Percentiles rank a stretch among this genome's conserved stretches.
phyloP scores from a whole-genome alignment of 2,329 filamentous ascomycete genomes.

The Hymenoscyphus repandus region DNA sequence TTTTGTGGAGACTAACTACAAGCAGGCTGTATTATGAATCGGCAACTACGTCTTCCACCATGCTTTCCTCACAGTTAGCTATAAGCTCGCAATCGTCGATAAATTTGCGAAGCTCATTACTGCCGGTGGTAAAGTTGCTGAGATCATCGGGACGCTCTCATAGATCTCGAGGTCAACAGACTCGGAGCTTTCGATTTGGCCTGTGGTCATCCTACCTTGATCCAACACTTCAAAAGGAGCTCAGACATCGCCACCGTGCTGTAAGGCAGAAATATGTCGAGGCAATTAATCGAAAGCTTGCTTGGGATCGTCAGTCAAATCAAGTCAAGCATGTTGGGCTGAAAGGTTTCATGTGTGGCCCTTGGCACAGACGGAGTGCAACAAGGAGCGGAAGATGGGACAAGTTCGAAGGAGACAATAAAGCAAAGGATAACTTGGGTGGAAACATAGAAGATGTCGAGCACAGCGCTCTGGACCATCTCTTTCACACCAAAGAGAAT shows the following conservation, averaged over 20 bases:
- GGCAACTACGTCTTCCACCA: constrained; percentile 14
- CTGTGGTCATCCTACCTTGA: constrained; percentile 42
- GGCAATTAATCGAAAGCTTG: constrained; percentile 38
- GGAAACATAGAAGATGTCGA: constrained; percentile 42
- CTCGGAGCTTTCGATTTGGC: constrained; percentile 44
- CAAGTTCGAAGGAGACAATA: constrained; percentile 14
- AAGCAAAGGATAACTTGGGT: not conserved
- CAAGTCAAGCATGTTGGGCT: constrained; percentile 27
- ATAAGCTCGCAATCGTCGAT: constrained; percentile 15
- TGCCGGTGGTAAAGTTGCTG: constrained; percentile 12
- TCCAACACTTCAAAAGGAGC: constrained; percentile 37
- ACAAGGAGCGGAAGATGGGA: constrained; percentile 32
- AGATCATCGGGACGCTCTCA: constrained; percentile 7
- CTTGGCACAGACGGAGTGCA: constrained; percentile 32
- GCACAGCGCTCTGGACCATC: constrained; percentile 23
- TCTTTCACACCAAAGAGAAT: not conserved
- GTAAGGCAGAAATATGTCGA: constrained; percentile 44
- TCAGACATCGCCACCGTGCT: constrained; percentile 39
- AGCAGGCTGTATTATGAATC: constrained; percentile 17
- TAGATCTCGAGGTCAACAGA: constrained; percentile 33
- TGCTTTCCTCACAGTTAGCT: constrained; percentile 25
- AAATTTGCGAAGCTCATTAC: constrained; percentile 7
- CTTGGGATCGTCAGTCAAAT: constrained; percentile 42
- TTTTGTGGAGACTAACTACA: not conserved
- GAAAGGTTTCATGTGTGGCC: constrained; percentile 39